Base-by-base conservation (phyloP, 805 yeast genomes). In the Naumovozyma baii region DNA sequence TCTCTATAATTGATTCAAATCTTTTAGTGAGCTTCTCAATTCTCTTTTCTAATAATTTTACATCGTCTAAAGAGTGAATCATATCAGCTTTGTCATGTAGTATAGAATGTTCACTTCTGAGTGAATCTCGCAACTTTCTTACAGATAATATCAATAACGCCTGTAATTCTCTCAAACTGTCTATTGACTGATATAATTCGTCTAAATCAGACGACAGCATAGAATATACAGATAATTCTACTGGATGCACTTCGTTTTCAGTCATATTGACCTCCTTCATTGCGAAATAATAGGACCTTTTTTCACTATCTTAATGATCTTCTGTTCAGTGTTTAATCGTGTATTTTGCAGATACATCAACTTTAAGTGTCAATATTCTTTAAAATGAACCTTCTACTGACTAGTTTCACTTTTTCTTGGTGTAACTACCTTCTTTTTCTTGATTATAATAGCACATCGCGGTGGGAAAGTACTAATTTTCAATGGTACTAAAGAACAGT, bases 151-250 rank as follows among this genome's bases (percentile, higher is more conserved):
- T 45, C 14, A 58, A 41, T 14, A 56, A 37, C 2, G 62, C 61
- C 39, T 59, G 63, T 3, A 61, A 57, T 43, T 53, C 59, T 33
- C 64, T 40, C 37, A 58, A 38, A 17, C 55, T 56, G 35, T 51
- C 54, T 15, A 59, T 55, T 2, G 62, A 53, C 19, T 55, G 55
- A 28, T 55, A 52, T 3, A 59, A 42, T 7, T 55, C 57, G 43
- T 59, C 64, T 20, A 59, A 37, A 34, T 59, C 55, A 2, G 49
- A 48, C 3, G 62, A 56, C 4, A 59, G 37, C 2, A 55, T 33
- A 2, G 63, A 54, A 34, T 57, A 58, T 0, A 54, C 59, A 38
- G 56, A 46, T 31, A 59, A 42, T 33, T 59, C 64, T 2, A 58
- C 52, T 1, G 59, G 57, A 38, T 58, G 63, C 3, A 59, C 53